Evolutionary conservation across 1,284 basidiomycete species (phyloP).

Genomic region (Pseudozyma thailandica): DNA sequence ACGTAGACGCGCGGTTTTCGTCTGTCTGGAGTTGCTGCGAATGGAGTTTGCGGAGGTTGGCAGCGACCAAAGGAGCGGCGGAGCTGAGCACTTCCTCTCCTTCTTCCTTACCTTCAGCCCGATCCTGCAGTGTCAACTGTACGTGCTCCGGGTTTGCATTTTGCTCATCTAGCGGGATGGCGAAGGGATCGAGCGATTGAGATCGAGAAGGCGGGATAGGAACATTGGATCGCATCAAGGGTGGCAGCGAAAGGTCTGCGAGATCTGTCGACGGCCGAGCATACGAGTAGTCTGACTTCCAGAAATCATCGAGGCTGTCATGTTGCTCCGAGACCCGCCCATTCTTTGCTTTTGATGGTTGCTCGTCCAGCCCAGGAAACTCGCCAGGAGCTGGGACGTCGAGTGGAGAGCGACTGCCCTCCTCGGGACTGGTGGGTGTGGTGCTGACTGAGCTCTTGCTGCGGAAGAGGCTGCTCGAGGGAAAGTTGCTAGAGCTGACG

Average conservation of each 20-base stretch:
- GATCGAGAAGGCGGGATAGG: constrained; percentile 42
- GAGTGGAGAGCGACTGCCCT: constrained; percentile 17
- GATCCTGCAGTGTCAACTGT: too few relatives aligned
- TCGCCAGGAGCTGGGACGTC: constrained; percentile 5
- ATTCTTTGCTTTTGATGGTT: background rate
- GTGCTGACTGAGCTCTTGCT: constrained; percentile 48
- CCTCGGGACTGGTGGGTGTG: constrained; percentile 48
- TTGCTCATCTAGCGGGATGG: constrained; percentile 7
- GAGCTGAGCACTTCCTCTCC: background rate
- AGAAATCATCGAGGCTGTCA: constrained; percentile 27
- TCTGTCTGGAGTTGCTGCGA: constrained; percentile 11
- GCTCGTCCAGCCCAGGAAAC: constrained; percentile 8
- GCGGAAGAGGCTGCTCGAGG: constrained; percentile 16
- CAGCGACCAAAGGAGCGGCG: constrained; percentile 15
- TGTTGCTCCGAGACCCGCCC: background rate
- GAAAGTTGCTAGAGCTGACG: background rate
- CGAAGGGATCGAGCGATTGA: constrained; percentile 33
- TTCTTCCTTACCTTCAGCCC: too few relatives aligned
- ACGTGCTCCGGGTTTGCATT: background rate
- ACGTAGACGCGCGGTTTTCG: background rate
- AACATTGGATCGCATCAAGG: constrained; percentile 32
- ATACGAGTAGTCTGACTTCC: constrained; percentile 38
- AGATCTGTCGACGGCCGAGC: constrained; percentile 17
- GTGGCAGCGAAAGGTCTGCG: constrained; percentile 17
- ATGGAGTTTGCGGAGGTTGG: constrained; percentile 36